Percentiles rank a stretch among this genome's conserved stretches.
Conservation (phyloP, 2,329 filamentous ascomycete genomes). For the Hypomyces perniciosus region DNA sequence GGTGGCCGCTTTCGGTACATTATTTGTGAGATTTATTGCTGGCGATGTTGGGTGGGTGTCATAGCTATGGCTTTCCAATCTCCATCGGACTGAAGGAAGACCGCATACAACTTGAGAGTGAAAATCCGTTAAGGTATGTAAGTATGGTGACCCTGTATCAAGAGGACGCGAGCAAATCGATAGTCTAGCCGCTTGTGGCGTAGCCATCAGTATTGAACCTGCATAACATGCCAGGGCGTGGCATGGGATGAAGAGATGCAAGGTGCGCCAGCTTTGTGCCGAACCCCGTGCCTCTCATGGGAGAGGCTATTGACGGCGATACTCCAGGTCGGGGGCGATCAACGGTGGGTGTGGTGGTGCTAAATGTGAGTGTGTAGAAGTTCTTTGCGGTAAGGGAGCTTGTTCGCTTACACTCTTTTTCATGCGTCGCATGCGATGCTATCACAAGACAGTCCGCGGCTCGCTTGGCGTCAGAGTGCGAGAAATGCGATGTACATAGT, state of each 20-base stretch:
- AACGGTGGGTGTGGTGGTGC: conserved; percentile 5
- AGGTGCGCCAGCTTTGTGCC: neutral
- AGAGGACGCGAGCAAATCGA: conserved; percentile 8
- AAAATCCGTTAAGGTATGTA: neutral
- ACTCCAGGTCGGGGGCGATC: conserved; percentile 5
- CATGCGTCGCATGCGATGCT: conserved; percentile 7
- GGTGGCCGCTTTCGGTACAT: neutral
- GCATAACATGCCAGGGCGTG: conserved; percentile 13
- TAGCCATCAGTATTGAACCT: conserved; percentile 7
- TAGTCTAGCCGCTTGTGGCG: conserved; percentile 9
- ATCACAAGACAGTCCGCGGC: conserved; percentile 1
- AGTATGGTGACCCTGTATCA: conserved; percentile 4
- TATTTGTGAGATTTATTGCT: neutral
- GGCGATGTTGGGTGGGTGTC: too few relatives aligned
- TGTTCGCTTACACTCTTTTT: conserved; percentile 8
- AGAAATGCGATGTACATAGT: neutral
- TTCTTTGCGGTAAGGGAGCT: neutral
- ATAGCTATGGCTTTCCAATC: neutral
- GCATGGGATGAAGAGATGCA: neutral
- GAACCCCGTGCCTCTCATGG: conserved; percentile 5
- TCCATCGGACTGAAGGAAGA: neutral
- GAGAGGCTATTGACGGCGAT: conserved; percentile 9
- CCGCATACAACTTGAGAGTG: neutral
- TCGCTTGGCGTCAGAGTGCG: neutral
- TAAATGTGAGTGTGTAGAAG: neutral